phyloP scores from a whole-genome alignment of 192 early-diverging fungal species.

The Coemansia sp. region DNA sequence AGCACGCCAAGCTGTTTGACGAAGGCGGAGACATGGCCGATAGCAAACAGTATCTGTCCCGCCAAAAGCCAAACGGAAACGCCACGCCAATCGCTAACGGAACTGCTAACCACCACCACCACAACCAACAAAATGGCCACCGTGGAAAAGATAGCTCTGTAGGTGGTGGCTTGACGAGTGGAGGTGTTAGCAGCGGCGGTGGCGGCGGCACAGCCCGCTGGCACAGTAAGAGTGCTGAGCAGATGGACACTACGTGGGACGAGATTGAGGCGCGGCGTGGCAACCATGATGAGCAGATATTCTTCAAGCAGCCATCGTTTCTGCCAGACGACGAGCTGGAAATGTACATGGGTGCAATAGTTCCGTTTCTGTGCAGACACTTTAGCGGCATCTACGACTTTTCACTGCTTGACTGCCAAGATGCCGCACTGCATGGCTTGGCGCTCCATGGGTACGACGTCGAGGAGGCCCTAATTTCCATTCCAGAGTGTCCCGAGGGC shows the following conservation, averaged over 20 bases:
- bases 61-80: background rate
- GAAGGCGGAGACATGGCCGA: background rate
- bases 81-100: background rate
- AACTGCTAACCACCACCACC: background rate
- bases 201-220: slow-evolving; percentile 35
- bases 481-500: slow-evolving; percentile 47
- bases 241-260: slow-evolving; percentile 50
- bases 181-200: slow-evolving; percentile 13
- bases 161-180: slow-evolving; percentile 8
- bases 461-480: slow-evolving; percentile 59
- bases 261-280: slow-evolving; percentile 48
- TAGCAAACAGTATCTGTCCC: background rate
- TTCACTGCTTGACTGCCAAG: slow-evolving; percentile 64
- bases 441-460: slow-evolving; percentile 59
- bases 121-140: background rate
- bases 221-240: slow-evolving; percentile 49
- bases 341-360: slow-evolving; percentile 51
- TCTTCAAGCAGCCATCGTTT: slow-evolving; percentile 45
- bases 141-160: slow-evolving; percentile 20
- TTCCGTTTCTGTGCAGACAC: slow-evolving; percentile 47
- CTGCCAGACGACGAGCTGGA: slow-evolving; percentile 56
- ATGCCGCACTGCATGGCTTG: slow-evolving; percentile 62
- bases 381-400: slow-evolving; percentile 40
- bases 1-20: background rate
- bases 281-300: slow-evolving; percentile 42